Evolutionary conservation across 2,329 filamentous ascomycete genomes (phyloP).

Genomic region (Aspergillaceae sp.): DNA sequence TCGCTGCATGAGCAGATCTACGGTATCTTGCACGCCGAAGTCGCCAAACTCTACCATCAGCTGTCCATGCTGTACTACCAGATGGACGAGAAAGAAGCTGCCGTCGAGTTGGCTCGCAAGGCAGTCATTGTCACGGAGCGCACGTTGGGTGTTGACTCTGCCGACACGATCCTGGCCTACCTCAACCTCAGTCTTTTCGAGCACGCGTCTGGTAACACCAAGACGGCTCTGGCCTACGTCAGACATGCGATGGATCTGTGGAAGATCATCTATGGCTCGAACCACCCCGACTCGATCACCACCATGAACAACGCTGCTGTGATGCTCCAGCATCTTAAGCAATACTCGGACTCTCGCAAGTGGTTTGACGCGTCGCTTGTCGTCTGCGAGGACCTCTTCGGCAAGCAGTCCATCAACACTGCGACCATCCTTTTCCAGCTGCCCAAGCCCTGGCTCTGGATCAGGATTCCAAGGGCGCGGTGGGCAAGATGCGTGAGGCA

Average conservation of each 20-base stretch:
- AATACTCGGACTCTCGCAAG: conserved; percentile 84
- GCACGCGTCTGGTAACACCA: conserved; percentile 85
- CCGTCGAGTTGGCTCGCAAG: conserved; percentile 90
- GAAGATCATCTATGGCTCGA: conserved; percentile 91
- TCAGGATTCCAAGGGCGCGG: conserved; percentile 83
- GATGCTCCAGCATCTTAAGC: conserved; percentile 93
- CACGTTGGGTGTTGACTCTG: conserved; percentile 84
- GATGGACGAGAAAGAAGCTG: conserved; percentile 93
- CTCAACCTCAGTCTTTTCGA: conserved; percentile 91
- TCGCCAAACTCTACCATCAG: conserved; percentile 89
- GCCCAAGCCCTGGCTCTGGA: conserved; percentile 94
- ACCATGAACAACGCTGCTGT: conserved; percentile 98
- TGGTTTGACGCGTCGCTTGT: conserved; percentile 94
- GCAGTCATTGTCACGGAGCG: conserved; percentile 93
- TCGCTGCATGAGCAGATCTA: conserved; percentile 98
- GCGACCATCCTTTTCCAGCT: conserved; percentile 96
- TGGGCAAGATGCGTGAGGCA: conserved; percentile 88
- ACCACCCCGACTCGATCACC: conserved; percentile 95
- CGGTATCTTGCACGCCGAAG: conserved; percentile 91
- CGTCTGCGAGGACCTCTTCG: conserved; percentile 83
- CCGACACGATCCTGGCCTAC: conserved; percentile 90
- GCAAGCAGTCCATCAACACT: conserved; percentile 81
- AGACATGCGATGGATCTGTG: conserved; percentile 89
- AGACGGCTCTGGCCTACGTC: conserved; percentile 75
- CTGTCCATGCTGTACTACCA: conserved; percentile 95